A percentile compares a stretch with the other conserved stretches of the same genome.
Evolutionary conservation across 2,329 filamentous ascomycete genomes (phyloP).

Genomic region (Plenodomus tracheiphilus): DNA sequence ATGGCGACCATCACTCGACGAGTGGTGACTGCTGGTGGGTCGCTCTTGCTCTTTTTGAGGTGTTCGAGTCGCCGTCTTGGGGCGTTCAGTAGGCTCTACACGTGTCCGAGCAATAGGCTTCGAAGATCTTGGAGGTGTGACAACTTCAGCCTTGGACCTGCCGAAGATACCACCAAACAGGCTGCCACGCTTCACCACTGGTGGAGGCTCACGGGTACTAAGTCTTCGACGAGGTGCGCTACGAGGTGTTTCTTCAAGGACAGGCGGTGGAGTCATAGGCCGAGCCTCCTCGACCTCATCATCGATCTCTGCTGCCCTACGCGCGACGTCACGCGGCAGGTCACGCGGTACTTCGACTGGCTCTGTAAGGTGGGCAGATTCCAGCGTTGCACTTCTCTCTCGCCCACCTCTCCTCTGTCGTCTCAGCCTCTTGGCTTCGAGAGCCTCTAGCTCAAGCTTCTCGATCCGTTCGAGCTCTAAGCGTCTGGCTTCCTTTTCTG

Average conservation of each 20-base stretch:
- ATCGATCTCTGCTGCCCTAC: conserved; percentile 21
- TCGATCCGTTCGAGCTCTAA: conserved; percentile 17
- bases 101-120: conserved; percentile 28
- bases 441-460: conserved; percentile 21
- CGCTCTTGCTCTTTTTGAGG: conserved; percentile 26
- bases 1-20: conserved; percentile 38
- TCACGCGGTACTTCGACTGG: conserved; percentile 24
- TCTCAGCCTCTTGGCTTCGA: conserved; percentile 29
- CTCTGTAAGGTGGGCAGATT: conserved; percentile 14
- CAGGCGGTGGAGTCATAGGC: conserved; percentile 15
- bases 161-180: conserved; percentile 39
- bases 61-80: conserved; percentile 16
- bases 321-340: conserved; percentile 32
- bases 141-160: conserved; percentile 36
- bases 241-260: conserved; percentile 25
- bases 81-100: conserved; percentile 25
- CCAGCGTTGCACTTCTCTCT: conserved; percentile 26
- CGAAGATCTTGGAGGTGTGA: conserved; percentile 26
- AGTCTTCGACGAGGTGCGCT: conserved; percentile 27
- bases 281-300: conserved; percentile 4
- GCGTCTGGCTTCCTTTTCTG: conserved; percentile 26
- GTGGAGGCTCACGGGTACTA: conserved; percentile 32
- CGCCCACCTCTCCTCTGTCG: conserved; percentile 31
- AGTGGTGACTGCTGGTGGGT: conserved; percentile 34
- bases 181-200: conserved; percentile 31